Percentiles rank a stretch among this genome's conserved stretches.
Conservation (phyloP, 2,329 filamentous ascomycete genomes). For the Gliomastix tumulicola region DNA sequence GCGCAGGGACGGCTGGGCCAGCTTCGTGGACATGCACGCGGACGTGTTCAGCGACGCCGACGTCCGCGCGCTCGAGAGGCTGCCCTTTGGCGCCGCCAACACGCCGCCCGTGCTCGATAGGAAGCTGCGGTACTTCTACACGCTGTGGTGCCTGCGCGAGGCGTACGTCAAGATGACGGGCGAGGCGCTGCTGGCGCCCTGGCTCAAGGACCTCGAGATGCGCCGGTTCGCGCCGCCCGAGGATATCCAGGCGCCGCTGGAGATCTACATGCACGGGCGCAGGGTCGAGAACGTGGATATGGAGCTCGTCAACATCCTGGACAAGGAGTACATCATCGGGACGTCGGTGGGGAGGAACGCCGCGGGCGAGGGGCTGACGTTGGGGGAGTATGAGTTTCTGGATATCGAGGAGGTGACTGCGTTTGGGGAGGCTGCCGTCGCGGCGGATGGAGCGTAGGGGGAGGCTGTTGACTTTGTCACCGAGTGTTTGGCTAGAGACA, state of each 20-base stretch:
- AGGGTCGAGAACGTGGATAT: slow-evolving; percentile 24
- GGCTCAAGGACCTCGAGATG: slow-evolving; percentile 67
- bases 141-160: slow-evolving; percentile 73
- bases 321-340: slow-evolving; percentile 46
- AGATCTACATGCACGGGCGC: slow-evolving; percentile 21
- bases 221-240: slow-evolving; percentile 51
- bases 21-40: slow-evolving; percentile 64
- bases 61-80: slow-evolving; percentile 50
- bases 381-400: slow-evolving; percentile 34
- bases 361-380: slow-evolving; percentile 26
- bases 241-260: slow-evolving; percentile 9
- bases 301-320: slow-evolving; percentile 30
- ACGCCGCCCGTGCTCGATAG: too few relatives aligned
- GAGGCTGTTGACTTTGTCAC: too few relatives aligned
- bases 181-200: slow-evolving; percentile 66
- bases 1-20: slow-evolving; percentile 50
- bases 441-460: too few relatives aligned
- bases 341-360: slow-evolving; percentile 38
- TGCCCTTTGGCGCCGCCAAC: slow-evolving; percentile 16
- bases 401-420: slow-evolving; percentile 36
- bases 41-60: slow-evolving; percentile 63
- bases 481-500: too few relatives aligned
- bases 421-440: slow-evolving; percentile 40
- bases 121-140: slow-evolving; percentile 66
- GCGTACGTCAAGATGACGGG: slow-evolving; percentile 80